Conservation (phyloP, 305 asterid species). For the Fraxinus albicans region DNA sequence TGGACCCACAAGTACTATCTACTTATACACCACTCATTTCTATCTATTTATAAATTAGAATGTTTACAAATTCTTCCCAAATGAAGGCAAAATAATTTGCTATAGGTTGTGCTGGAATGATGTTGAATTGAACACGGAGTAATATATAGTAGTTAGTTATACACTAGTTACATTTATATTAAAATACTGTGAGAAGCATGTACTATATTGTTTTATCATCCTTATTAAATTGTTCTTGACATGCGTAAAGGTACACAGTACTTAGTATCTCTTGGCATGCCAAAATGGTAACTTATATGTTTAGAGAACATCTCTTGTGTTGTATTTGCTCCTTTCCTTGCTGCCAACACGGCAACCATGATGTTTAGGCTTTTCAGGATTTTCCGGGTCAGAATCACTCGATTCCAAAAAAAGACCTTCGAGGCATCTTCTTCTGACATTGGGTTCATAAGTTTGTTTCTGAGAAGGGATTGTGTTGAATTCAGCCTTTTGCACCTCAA, state of each 20-base stretch:
- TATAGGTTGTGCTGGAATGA: neutral
- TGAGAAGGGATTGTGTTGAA: slow-evolving; percentile 37
- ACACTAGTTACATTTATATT: too few relatives aligned
- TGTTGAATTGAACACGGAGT: neutral
- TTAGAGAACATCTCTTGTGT: slow-evolving; percentile 32
- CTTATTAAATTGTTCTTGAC: slow-evolving; percentile 19
- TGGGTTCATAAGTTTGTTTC: slow-evolving; percentile 55
- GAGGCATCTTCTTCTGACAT: slow-evolving; percentile 70
- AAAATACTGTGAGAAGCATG: neutral
- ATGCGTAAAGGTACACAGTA: slow-evolving; percentile 16
- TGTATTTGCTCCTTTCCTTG: slow-evolving; percentile 34
- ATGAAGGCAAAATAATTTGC: neutral
- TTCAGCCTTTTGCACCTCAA: slow-evolving; percentile 46
- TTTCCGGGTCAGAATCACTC: slow-evolving; percentile 62
- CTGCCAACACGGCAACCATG: slow-evolving; percentile 73
- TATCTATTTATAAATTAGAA: too few relatives aligned
- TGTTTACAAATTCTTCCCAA: neutral
- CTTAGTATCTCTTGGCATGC: neutral
- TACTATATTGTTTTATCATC: neutral
- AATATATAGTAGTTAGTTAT: neutral
- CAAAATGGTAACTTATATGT: slow-evolving; percentile 16
- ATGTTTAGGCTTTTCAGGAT: slow-evolving; percentile 53
- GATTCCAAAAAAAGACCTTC: slow-evolving; percentile 65
- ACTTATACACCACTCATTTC: neutral
- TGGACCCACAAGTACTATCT: neutral